Base-by-base conservation (phyloP, 805 yeast genomes). In the Clavispora santaluciae region DNA sequence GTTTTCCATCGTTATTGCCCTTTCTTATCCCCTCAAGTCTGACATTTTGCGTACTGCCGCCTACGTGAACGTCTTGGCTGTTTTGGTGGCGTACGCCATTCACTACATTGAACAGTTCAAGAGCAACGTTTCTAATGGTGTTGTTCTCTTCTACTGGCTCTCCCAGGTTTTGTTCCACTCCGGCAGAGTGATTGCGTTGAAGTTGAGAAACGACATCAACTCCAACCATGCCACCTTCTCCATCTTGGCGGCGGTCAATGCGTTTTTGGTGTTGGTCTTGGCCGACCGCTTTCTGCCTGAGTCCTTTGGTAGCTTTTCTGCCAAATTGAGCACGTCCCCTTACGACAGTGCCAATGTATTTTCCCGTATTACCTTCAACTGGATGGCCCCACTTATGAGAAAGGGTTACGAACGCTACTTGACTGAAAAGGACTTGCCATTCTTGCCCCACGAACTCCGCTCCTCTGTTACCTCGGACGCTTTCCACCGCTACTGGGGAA, bases 381-480 rank as follows among this genome's bases (percentile, higher is more conserved):
- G 99, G 98, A 87, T 93, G 95, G 80, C 88, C 16, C 79, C 76
- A 1, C 66, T 93, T 54, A 87, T 93, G 82, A 76, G 67, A 50
- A 77, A 77, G 39, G 98, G 98, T 12, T 84, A 83, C 54, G 66
- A 71, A 31, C 78, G 77, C 45, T 78, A 54, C 53, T 67, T 80
- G 53, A 60, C 46, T 61, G 73, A 75, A 50, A 61, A 66, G 2
- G 97, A 91, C 61, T 75, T 91, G 44, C 96, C 96, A 13, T 74
- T 77, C 13, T 74, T 93, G 38, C 96, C 98, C 10, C 60, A 64
- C 2, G 75, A 73, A 26, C 76, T 86, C 49, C 78, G 75, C 41
- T 72, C 96, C 7, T 64, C 65, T 17, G 59, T 60, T 23, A 71
- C 83, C 15, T 63, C 83, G 6, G 58, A 67, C 5, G 59, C 56